phyloP scores from a whole-genome alignment of 1,284 basidiomycete species.

The Trametes versicolor region DNA sequence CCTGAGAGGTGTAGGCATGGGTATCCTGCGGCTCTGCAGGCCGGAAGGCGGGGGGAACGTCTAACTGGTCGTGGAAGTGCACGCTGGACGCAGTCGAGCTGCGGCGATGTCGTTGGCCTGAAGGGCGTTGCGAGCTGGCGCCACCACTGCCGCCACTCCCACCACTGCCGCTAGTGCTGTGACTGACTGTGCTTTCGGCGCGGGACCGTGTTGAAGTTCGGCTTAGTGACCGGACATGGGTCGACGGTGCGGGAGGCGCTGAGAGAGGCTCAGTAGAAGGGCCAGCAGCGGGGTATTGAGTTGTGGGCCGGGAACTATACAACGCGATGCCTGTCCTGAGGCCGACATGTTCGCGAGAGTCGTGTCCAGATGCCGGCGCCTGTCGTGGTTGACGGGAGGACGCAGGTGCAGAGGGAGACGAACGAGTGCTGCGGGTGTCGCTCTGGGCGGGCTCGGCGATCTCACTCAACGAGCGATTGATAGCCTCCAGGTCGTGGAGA shows the following conservation, averaged over 20 bases:
- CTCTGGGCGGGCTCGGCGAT: slow-evolving; percentile 19
- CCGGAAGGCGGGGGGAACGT: slow-evolving; percentile 9
- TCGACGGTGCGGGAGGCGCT: slow-evolving; percentile 13
- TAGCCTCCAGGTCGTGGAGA: slow-evolving; percentile 32
- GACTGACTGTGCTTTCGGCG: slow-evolving; percentile 26
- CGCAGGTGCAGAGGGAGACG: slow-evolving; percentile 4
- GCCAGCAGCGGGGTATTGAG: slow-evolving; percentile 18
- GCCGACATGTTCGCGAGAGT: slow-evolving; percentile 27
- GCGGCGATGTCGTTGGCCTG: slow-evolving; percentile 22
- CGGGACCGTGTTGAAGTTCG: slow-evolving; percentile 23
- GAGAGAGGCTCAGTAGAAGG: slow-evolving; percentile 10
- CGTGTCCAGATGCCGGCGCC: slow-evolving; percentile 25
- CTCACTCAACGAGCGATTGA: slow-evolving; percentile 33
- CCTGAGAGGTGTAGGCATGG: slow-evolving; percentile 27
- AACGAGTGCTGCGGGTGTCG: slow-evolving; percentile 21
- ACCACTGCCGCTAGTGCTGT: slow-evolving; percentile 6
- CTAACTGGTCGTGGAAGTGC: slow-evolving; percentile 12
- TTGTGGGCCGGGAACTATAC: slow-evolving; percentile 33
- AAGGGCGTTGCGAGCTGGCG: slow-evolving; percentile 18
- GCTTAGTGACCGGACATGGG: slow-evolving; percentile 24
- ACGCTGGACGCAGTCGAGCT: slow-evolving; percentile 19
- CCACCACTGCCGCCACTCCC: slow-evolving; percentile 17
- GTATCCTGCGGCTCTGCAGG: slow-evolving; percentile 17
- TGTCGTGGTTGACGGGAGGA: slow-evolving; percentile 26
- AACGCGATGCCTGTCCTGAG: slow-evolving; percentile 34